These are phyloP conservation scores for Sapria himalayana DNA, from an alignment of 345 rosid species.

Conservation along the genomic window DNA sequence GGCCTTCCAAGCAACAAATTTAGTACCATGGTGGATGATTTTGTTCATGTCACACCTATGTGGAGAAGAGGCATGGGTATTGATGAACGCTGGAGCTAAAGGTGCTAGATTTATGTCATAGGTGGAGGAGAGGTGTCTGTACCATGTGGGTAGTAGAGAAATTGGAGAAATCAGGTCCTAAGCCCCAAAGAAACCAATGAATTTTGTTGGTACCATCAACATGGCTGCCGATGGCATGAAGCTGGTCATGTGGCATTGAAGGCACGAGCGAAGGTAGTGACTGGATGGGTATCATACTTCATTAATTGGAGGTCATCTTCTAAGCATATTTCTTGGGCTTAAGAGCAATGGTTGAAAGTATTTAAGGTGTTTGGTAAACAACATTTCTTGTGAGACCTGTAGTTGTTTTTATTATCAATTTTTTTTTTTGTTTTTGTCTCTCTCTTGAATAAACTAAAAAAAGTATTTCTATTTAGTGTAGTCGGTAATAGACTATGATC, in stretches of 20 bases:
- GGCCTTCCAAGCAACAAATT: conserved; percentile 1
- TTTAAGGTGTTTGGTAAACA: too few relatives aligned
- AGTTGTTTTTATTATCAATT: too few relatives aligned
- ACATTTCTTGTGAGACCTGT: too few relatives aligned
- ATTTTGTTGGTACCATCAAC: conserved; percentile 2
- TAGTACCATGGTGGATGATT: neutral
- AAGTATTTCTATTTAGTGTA: too few relatives aligned
- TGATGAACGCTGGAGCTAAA: neutral
- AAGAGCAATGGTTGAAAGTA: neutral
- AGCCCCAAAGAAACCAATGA: neutral
- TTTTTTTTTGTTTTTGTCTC: too few relatives aligned
- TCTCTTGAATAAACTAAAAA: too few relatives aligned
- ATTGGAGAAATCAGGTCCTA: neutral
- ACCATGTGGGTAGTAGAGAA: neutral
- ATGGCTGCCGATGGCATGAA: neutral
- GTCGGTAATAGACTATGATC: too few relatives aligned
- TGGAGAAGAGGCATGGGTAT: neutral
- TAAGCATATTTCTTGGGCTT: neutral
- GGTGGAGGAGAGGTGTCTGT: neutral
- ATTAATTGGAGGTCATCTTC: neutral
- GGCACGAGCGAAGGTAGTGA: neutral
- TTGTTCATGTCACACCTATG: too few relatives aligned
- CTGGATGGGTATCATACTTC: neutral
- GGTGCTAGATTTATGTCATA: neutral
- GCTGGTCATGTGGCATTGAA: conserved; percentile 1